Conservation (phyloP, 2,329 filamentous ascomycete species). For the Ascochyta koolunga region DNA sequence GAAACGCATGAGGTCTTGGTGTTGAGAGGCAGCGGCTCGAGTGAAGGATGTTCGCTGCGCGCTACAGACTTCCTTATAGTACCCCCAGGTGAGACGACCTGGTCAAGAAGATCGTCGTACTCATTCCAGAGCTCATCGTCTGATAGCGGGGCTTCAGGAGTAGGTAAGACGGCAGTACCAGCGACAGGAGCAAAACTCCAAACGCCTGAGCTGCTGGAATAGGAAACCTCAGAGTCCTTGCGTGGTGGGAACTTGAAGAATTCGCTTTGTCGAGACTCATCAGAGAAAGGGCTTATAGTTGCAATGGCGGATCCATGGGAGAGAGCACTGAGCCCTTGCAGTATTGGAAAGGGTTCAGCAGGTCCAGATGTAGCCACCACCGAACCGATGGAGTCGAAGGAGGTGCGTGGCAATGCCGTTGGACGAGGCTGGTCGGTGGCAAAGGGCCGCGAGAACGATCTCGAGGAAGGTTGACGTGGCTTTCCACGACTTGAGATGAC, state of each 20-base stretch:
- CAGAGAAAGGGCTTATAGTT: conserved; percentile 36
- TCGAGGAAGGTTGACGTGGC: conserved; percentile 70
- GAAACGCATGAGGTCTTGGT: conserved; percentile 28
- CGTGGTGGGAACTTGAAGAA: conserved; percentile 77
- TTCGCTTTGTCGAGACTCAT: conserved; percentile 55
- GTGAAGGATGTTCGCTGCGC: conserved; percentile 32
- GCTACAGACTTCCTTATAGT: conserved; percentile 8
- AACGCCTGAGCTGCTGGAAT: conserved; percentile 69
- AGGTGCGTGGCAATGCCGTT: conserved; percentile 39
- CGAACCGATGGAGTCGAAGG: conserved; percentile 40
- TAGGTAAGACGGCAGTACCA: conserved; percentile 68
- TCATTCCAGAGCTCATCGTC: conserved; percentile 96
- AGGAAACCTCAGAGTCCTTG: conserved; percentile 72
- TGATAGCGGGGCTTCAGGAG: conserved; percentile 64
- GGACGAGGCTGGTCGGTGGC: conserved; percentile 52
- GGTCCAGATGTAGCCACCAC: conserved; percentile 37
- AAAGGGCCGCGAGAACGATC: conserved; percentile 88
- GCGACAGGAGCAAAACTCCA: conserved; percentile 63
- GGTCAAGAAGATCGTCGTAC: conserved; percentile 86
- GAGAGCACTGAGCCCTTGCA: conserved; percentile 42
- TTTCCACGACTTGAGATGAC: conserved; percentile 72
- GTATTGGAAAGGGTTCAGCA: conserved; percentile 43
- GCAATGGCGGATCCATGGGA: conserved; percentile 49
- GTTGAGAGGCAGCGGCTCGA: conserved; percentile 39
- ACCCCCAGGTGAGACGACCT: conserved; percentile 58